Evolutionary conservation across 225 moss, liverwort and hornwort species (phyloP), one percentile per base, ranked within the genome.

Genomic region (Bryum argenteum): DNA sequence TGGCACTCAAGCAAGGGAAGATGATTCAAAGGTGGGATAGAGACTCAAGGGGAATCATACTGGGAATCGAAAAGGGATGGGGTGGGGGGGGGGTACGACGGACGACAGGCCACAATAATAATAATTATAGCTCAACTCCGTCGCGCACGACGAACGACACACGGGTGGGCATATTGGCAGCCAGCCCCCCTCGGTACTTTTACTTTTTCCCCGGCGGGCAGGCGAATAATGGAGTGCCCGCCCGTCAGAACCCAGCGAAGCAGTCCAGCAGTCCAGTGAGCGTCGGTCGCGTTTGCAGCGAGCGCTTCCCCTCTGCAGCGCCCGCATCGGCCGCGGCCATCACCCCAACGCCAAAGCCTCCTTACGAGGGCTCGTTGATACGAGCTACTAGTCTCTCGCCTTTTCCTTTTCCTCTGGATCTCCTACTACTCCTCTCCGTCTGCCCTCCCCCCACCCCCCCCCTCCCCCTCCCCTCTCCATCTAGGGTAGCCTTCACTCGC

Each of bases 181-280:
- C 33, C 33, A 33, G 33, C 33, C 33, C 33, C n/a, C 3, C 19
- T n/a, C 26, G 19, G 1, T 2, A 1, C 74, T 73, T 74, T 77
- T 70, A 73, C 73, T 73, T 74, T 81, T 68, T 33, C 0, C 24
- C n/a, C 20, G 44, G 69, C 42, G 69, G 67, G 53, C 52, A 53
- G 72, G 72, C 70, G 82, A 82, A 82, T 82, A 78, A 82, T 82
- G 78, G 82, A 82, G 74, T 73, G 79, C 70, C 79, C 64, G 70
- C 12, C 1, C 70, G 64, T 71, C 71, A 71, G 64, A n/a, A 22
- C 50, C 63, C 70, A 77, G 77, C 77, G 77, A 77, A 58, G 77
- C 76, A 70, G 47, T 28, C 69, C 74, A 61, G 68, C 75, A 43
- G 10, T 43, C 43, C n/a, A n/a, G n/a, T n/a, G n/a, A n/a, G n/a